Evolutionary conservation across 2,329 filamentous ascomycete species (phyloP).

Genomic region (Clarireedia monteithiana): DNA sequence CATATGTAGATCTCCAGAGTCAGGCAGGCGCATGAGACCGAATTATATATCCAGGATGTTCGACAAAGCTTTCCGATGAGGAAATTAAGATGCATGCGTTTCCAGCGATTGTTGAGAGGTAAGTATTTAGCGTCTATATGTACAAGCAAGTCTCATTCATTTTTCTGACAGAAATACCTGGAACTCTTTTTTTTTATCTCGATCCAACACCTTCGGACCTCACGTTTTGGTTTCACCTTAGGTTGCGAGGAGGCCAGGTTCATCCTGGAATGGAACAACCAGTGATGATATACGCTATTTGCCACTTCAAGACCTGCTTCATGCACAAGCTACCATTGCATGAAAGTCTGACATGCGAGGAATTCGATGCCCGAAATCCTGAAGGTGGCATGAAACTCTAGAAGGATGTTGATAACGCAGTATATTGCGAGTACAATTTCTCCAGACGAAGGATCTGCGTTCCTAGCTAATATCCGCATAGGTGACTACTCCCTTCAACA

Average conservation of each 20-base stretch:
- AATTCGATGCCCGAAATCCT: neutral
- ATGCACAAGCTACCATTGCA: conserved; percentile 2
- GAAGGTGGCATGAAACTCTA: neutral
- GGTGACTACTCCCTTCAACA: neutral
- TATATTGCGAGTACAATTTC: neutral
- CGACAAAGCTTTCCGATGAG: neutral
- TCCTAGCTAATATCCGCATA: neutral
- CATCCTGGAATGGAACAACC: neutral
- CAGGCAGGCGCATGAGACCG: neutral
- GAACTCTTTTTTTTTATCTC: neutral
- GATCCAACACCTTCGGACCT: neutral
- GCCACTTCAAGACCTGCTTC: neutral
- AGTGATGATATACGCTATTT: neutral
- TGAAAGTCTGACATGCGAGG: neutral
- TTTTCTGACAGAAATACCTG: neutral
- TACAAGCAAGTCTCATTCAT: neutral
- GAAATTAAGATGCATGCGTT: conserved; percentile 1
- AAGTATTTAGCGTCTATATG: neutral
- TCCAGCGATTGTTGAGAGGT: neutral
- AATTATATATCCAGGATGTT: neutral
- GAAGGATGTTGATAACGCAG: neutral
- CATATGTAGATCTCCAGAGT: neutral
- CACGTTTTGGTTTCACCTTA: neutral
- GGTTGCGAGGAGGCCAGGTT: neutral
- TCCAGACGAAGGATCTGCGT: neutral